Base-by-base conservation (phyloP, 148 eudicot genomes). In the Persicaria maculosa region DNA sequence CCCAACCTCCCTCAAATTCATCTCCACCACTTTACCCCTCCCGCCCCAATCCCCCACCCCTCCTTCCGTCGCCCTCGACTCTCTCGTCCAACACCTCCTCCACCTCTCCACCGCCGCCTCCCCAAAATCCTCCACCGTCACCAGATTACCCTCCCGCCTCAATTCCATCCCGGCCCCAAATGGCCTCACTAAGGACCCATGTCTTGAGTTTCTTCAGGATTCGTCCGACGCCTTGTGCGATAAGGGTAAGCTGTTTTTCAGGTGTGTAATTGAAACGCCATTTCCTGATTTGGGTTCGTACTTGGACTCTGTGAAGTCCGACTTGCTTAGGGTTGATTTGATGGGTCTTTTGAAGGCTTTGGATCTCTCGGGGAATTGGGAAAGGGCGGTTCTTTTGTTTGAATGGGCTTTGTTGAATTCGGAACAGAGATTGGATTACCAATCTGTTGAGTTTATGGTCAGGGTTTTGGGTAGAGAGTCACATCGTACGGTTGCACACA, bases 391-490 rank as follows among this genome's bases (percentile, higher is more conserved):
- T 50, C 61, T 81, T 71, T 79, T 93, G 92, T 89, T 87, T 84
- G 93, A 91, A 77, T 93, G 97, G 97, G 76, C 80, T 76, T 83
- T 88, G 74, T 67, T 78, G 75, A 88, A 83, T 74, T 50, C 62
- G 69, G 79, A 79, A 9, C 53, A 78, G 74, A 75, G 59, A 45
- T 25, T 93, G 57, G 93, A 87, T 80, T 74, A 78, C 77, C 89
- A 88, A 64, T 80, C 73, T 72, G 75, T 91, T 78, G 97, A 91
- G 59, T 81, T 91, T 20, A 85, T 87, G 87, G 90, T 86, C 73
- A 84, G 83, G 79, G 86, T 94, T 74, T 84, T 94, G 36, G 90
- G 90, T 57, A 87, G 96, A 65, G 97, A 94, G 81, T 90, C 96
- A 16, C 89, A 88, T 80, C 86, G 90, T 17, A 81, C 83, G 10